Evolutionary conservation across 208 protist species (phyloP), one percentile per base, ranked within the genome.

Genomic region (Crithidia acanthocephali): DNA sequence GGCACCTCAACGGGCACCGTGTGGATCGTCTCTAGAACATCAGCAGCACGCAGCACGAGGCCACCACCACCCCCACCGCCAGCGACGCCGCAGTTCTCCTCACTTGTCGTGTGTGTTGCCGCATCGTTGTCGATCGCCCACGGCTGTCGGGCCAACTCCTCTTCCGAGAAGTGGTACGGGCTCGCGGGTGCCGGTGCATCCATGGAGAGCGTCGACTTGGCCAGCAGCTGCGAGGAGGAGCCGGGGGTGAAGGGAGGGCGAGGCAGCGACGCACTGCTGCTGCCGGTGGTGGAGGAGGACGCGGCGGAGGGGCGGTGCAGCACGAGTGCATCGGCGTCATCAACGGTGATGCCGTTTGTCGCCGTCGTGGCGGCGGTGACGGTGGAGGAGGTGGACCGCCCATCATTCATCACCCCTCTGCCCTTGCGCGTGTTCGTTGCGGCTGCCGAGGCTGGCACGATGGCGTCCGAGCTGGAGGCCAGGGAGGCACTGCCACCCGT

Each of bases 21-120:
- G 74, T 66, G 68, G 20, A 87, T 76, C 22, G 64, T 77, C 47
- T 35, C 64, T 13, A 78, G 33, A 32, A 73, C 83, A 60, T 59
- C 53, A 18, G 55, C 30, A 10, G 25, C 57, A n/a, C 40, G 30
- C 15, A 33, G 2, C 23, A 18, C 52, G n/a, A 40, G 55, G 35
- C 58, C 37, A 20, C 58, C 42, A 11, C 11, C 8, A 40, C 35
- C 11, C 8, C 35, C 35, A 5, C 35, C 35, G 11, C 11, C 35
- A 40, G 8, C 35, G 11, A 5, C 35, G 11, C 35, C 35, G 11
- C 35, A 5, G 35, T 40, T 40, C 64, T 60, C 65, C 58, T 55
- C 56, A 25, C 58, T 61, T 22, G 64, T 72, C 30, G 64, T 72
- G 57, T 70, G 58, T 9, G 51, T 60, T 3, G 65, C 58, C 22